Base-by-base conservation (phyloP, 129 eudicot species). In the Chrysanthemum lavandulifolium region DNA sequence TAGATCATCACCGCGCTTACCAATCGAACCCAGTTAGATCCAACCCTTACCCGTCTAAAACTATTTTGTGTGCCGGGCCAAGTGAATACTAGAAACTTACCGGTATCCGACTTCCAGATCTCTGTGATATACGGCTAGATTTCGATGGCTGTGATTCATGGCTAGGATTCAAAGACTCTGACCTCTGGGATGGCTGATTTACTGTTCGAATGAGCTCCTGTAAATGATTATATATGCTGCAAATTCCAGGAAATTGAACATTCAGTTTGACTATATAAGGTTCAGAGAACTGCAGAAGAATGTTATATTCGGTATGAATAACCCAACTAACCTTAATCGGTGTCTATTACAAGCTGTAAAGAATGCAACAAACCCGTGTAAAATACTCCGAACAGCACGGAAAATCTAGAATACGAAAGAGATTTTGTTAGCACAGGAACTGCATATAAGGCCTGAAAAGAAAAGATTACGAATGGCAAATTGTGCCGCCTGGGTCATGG, bases 331-430 rank as follows among this genome's bases (percentile, higher is more conserved):
- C 98, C 98, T 94, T 23, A 94, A 83, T 27, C 98, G 96, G 74
- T 94, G 98, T 78, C 98, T 86, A 60, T 94, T 94, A 86, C 98
- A 94, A 69, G 98, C 88, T 18, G 82, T 13, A 59, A 90, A 87
- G 80, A 94, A 94, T 21, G 96, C 98, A 49, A 84, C 97, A 84
- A 94, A 82, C 25, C 97, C 98, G 61, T 94, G 77, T 53, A 94
- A 83, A 82, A 94, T 90, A 73, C 92, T 86, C 74, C 97, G 87
- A 21, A 94, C 69, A 79, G 98, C 97, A 52, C 91, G 92, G 27
- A 94, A 94, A 64, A 94, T 78, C 98, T 94, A 82, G 27, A 61
- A 68, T 18, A 48, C 59, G 15, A 63, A 74, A 5, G 43, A 45
- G 51, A 31, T 12, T 43, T 5, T 13, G 61, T 65, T 43, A 78